Conservation (phyloP, 352 stramenopile species). For the Phytophthora foliorum region DNA sequence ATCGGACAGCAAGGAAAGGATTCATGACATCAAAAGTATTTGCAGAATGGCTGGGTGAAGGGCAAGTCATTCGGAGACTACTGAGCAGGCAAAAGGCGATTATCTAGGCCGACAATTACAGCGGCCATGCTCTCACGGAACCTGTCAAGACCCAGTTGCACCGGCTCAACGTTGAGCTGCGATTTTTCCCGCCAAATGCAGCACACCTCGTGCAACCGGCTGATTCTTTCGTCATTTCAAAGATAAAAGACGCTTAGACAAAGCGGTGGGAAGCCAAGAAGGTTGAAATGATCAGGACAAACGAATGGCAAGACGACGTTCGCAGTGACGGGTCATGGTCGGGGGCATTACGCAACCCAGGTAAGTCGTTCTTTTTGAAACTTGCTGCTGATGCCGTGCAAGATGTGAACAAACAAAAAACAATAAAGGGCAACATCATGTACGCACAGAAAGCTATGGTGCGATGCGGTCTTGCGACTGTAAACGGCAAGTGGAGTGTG, state of each 20-base stretch:
- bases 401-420: background rate
- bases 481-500: background rate
- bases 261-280: constrained; percentile 6
- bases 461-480: constrained; percentile 1
- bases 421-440: background rate
- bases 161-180: too few species aligned
- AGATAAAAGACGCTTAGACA: constrained; percentile 5
- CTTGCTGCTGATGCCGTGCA: background rate
- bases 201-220: too few species aligned
- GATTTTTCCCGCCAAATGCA: too few species aligned
- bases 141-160: too few species aligned
- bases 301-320: constrained; percentile 4
- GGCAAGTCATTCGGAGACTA: background rate
- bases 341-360: background rate
- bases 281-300: constrained; percentile 1
- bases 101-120: background rate
- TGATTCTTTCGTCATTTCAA: background rate
- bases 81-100: background rate
- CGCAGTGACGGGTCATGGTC: background rate
- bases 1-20: background rate
- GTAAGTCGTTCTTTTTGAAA: constrained; percentile 4
- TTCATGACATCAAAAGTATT: constrained; percentile 2
- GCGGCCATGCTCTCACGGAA: background rate
- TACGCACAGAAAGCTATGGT: constrained; percentile 5
- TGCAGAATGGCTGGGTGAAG: background rate